Conservation (phyloP, 352 stramenopile species). For the Globisporangium abappressorium region DNA sequence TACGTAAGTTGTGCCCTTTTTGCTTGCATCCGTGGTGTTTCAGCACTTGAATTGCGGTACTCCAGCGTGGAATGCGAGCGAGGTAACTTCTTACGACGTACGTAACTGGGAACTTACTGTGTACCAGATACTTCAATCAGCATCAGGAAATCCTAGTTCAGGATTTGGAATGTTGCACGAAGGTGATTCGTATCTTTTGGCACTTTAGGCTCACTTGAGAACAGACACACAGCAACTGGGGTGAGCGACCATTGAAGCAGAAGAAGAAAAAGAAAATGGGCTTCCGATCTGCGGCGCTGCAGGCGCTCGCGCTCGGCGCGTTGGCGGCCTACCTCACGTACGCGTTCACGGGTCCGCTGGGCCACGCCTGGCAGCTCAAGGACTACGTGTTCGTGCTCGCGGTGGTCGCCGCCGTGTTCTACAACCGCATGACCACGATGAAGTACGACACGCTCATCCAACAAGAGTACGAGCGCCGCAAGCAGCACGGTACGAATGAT, state of each 20-base stretch:
- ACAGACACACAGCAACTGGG: not conserved
- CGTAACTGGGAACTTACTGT: no score
- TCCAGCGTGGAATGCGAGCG: no score
- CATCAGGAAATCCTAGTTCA: no score
- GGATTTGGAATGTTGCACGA: not conserved
- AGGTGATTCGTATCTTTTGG: constrained; percentile 1
- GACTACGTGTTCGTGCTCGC: constrained; percentile 64
- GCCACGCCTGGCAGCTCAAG: constrained; percentile 43
- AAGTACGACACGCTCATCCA: constrained; percentile 48
- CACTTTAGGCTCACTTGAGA: not conserved
- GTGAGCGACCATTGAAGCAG: not conserved
- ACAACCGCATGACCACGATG: constrained; percentile 49
- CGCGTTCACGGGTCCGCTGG: constrained; percentile 32
- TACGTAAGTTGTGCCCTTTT: no score
- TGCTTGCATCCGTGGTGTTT: no score
- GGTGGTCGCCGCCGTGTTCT: constrained; percentile 48
- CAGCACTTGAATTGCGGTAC: no score
- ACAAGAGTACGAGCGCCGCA: constrained; percentile 17
- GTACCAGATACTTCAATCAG: no score
- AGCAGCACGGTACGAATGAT: constrained; percentile 8
- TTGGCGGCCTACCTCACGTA: constrained; percentile 55
- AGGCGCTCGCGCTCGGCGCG: constrained; percentile 37
- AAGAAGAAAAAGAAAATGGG: constrained; percentile 18
- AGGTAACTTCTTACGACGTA: no score
- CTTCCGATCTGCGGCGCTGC: constrained; percentile 23